Evolutionary conservation across 1,284 basidiomycete species (phyloP).

Genomic region (Ganoderma leucocontextum): DNA sequence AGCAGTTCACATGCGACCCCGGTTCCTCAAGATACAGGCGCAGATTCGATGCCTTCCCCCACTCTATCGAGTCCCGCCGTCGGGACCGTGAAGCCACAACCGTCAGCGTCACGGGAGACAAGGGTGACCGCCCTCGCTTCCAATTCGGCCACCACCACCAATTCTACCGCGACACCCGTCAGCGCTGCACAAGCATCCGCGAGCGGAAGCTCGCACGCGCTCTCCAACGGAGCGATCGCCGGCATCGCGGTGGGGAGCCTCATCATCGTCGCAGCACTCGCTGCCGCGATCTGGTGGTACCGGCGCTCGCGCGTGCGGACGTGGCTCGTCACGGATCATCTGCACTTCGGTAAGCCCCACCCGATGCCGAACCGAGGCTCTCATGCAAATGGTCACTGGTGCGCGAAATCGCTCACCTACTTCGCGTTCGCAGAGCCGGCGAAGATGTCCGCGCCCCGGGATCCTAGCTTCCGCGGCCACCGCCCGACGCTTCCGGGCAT

Average conservation of each 20-base stretch:
- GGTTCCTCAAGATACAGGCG: neutral
- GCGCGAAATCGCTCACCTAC: neutral
- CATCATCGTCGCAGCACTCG: neutral
- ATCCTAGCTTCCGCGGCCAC: slow-evolving; percentile 1
- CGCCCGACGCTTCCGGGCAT: neutral
- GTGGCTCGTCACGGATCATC: neutral
- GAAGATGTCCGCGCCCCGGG: neutral
- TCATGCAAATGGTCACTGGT: neutral
- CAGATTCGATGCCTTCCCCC: neutral
- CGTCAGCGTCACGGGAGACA: no score
- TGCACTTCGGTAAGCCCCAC: slow-evolving; percentile 4
- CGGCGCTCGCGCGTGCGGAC: neutral
- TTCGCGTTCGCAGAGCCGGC: neutral
- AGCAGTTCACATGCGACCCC: neutral
- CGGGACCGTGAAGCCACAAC: no score
- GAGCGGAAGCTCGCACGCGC: neutral
- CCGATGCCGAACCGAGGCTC: no score
- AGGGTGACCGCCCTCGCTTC: neutral
- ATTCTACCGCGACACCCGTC: neutral
- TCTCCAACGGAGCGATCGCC: neutral
- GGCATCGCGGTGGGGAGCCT: neutral
- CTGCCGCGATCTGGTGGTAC: neutral
- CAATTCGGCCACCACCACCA: neutral
- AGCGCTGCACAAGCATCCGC: neutral
- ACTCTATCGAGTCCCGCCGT: no score